Evolutionary conservation across 2,329 filamentous ascomycete species (phyloP).

Genomic region (Venturia nashicola): DNA sequence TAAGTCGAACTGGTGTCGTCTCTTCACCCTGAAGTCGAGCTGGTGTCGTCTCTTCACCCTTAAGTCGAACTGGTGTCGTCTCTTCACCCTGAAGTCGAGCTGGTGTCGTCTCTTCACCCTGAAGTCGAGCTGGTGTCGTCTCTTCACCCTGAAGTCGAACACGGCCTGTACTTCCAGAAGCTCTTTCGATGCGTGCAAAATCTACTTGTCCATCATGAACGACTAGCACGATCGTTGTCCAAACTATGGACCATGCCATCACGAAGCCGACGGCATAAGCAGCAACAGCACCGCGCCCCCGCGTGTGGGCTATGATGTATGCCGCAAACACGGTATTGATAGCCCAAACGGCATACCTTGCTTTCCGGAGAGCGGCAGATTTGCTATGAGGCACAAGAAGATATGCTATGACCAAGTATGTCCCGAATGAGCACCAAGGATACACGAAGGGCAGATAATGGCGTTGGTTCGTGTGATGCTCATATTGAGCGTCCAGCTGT

Average conservation of each 20-base stretch:
- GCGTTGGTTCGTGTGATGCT: slow-evolving; percentile 25
- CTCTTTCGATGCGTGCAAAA: slow-evolving; percentile 43
- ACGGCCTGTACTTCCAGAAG: slow-evolving; percentile 10
- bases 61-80: neutral
- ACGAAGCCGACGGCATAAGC: slow-evolving; percentile 44
- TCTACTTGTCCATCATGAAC: slow-evolving; percentile 43
- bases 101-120: neutral
- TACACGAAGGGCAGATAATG: slow-evolving; percentile 31
- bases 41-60: neutral
- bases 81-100: neutral
- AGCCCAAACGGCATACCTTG: slow-evolving; percentile 34
- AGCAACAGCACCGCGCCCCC: slow-evolving; percentile 37
- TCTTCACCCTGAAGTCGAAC: neutral
- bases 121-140: neutral
- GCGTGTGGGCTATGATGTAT: slow-evolving; percentile 31
- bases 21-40: neutral
- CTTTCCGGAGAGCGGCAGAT: slow-evolving; percentile 24
- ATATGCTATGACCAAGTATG: slow-evolving; percentile 32
- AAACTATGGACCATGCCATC: slow-evolving; percentile 41
- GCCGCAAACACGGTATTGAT: slow-evolving; percentile 30
- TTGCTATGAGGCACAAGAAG: slow-evolving; percentile 38
- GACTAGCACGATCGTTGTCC: slow-evolving; percentile 39
- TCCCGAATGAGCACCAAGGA: slow-evolving; percentile 28
- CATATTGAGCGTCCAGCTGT: slow-evolving; percentile 29
- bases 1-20: neutral